These are phyloP conservation scores for Debaryomyces sp. DNA, from an alignment of 1,139 yeast genomes.

Conservation along the genomic window DNA sequence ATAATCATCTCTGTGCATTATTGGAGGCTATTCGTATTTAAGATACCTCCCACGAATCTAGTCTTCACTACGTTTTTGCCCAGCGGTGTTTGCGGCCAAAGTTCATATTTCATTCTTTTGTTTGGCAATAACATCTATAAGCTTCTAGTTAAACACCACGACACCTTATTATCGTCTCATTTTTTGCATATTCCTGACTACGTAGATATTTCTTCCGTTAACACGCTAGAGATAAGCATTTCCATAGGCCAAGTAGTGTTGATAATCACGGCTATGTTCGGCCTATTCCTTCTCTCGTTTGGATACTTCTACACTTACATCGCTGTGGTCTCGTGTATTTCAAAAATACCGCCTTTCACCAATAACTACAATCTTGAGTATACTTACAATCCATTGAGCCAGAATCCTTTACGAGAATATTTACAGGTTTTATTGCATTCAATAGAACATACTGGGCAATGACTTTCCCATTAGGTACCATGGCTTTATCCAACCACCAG, in stretches of 20 bases:
- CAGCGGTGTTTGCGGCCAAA: conserved; percentile 67
- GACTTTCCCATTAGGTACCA: conserved; percentile 90
- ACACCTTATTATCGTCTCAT: conserved; percentile 4
- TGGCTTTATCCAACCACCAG: conserved; percentile 62
- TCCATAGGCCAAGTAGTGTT: conserved; percentile 21
- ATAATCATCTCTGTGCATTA: conserved; percentile 59
- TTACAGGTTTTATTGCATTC: conserved; percentile 44
- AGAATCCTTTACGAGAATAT: conserved; percentile 14
- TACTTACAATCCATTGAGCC: conserved; percentile 20
- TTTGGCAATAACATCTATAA: conserved; percentile 48
- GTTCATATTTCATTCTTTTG: conserved; percentile 65
- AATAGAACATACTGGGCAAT: conserved; percentile 76
- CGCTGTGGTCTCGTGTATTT: conserved; percentile 48
- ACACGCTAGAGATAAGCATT: conserved; percentile 6
- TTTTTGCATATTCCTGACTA: conserved; percentile 3
- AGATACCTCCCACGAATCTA: conserved; percentile 52
- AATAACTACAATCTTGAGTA: conserved; percentile 23
- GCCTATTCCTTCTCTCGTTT: conserved; percentile 56
- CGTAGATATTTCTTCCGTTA: neutral
- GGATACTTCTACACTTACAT: conserved; percentile 67
- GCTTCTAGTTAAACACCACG: conserved; percentile 16
- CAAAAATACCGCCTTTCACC: conserved; percentile 39
- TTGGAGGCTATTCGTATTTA: conserved; percentile 58
- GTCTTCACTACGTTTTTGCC: conserved; percentile 32
- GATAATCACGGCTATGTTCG: conserved; percentile 28